A percentile compares a stretch with the other conserved stretches of the same genome.
Evolutionary conservation across 257 asterid genomes (phyloP).

Genomic region (Cynanchum wilfordii): DNA sequence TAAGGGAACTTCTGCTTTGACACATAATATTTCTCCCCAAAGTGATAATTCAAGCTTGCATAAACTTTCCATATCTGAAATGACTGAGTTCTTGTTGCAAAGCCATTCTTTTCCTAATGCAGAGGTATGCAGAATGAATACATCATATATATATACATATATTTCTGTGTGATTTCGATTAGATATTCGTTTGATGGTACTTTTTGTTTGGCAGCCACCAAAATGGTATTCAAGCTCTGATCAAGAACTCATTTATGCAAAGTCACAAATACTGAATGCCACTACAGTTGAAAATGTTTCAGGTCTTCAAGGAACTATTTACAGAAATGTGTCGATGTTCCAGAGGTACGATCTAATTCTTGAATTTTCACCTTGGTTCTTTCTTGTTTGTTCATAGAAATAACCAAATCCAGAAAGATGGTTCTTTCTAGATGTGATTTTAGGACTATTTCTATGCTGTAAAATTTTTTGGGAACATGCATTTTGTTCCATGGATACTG

Average conservation of each 20-base stretch:
- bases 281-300: constrained; percentile 15
- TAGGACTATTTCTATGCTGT: neutral
- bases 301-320: constrained; percentile 29
- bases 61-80: constrained; percentile 28
- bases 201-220: constrained; percentile 22
- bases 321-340: constrained; percentile 30
- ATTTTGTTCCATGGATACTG: neutral
- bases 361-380: neutral
- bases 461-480: neutral
- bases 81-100: constrained; percentile 31
- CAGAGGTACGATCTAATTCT: constrained; percentile 21
- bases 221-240: constrained; percentile 25
- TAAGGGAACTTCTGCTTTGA: neutral
- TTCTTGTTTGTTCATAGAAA: neutral
- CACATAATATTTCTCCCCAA: neutral
- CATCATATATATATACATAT: too few species aligned
- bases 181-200: neutral
- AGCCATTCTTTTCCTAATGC: constrained; percentile 20
- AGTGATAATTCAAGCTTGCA: neutral
- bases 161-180: neutral
- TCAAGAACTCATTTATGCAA: constrained; percentile 26
- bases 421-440: neutral
- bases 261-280: constrained; percentile 27
- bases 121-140: constrained; percentile 18
- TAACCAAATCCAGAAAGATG: neutral